Base-by-base conservation (phyloP, 805 yeast species). In the Pichia manshurica region DNA sequence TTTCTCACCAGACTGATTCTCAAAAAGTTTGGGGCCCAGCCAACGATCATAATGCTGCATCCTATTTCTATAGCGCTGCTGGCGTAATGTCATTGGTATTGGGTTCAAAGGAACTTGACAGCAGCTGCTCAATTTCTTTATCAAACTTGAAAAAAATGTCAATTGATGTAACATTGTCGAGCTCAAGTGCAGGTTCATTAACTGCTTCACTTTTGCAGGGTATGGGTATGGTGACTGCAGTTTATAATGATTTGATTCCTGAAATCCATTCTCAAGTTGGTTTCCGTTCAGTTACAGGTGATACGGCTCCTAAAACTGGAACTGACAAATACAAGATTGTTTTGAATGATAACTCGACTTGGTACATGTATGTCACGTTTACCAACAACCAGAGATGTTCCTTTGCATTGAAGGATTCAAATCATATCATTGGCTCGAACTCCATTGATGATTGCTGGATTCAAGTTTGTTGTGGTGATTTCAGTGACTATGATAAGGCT, bases 51-150 rank as follows among this genome's bases (percentile, higher is more conserved):
- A 72, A 71, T 45, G 69, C 77, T 10, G 66, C 79, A 54, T 82
- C 72, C 59, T 84, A 64, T 42, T 80, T 75, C 64, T 81, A 73
- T 61, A 69, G 65, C 54, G 80, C 78, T 55, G 65, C 64, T 1
- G 80, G 78, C 50, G 71, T 83, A 51, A 77, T 77, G 61, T 87
- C 89, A 3, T 62, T 73, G 23, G 73, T 73, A 6, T 67, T 77
- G 44, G 78, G 78, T 39, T 79, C 82, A 32, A 42, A 82, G 29
- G 71, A 79, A 20, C 66, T 82, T 49, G 48, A 64, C 10, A 57
- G 61, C 5, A 65, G 67, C 49, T 69, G 71, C 52, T 53, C 59
- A 38, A 53, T 79, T 64, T 59, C 64, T 15, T 73, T 81, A 3
- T 56, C 71, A 17, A 70, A 75, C 15, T 69, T 77, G 71, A 72